Evolutionary conservation across 495 filamentous ascomycete species (phyloP), one percentile per base, ranked within the genome.

Genomic region (Podospora pseudocomata): DNA sequence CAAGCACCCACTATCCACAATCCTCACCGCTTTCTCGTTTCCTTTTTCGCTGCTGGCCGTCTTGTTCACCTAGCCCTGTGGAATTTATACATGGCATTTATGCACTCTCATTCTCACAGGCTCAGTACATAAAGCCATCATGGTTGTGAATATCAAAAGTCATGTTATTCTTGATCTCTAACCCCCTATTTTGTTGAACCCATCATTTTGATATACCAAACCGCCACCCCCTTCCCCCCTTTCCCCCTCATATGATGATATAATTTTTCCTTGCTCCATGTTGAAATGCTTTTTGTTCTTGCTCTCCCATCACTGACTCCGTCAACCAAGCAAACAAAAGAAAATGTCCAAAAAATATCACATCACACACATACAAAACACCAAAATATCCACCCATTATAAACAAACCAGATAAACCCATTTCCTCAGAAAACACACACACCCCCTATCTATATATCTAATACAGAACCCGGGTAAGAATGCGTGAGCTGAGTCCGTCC

Each of bases 401-500:
- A 32, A 5, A 7, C 4, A 32, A 32, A 4, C 30, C 30, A 32
- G 30, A 32, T 7, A 32, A 32, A 4, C 30, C 30, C 30, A 0
- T 64, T 39, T 54, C 20, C 26, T 58, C 27, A 59, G 23, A 23
- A 57, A 53, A n/a, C 18, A 23, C 23, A 23, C 23, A 23, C 56
- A 30, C 54, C 39, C n/a, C 3, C 0, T 20, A 26, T 49, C 44
- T 32, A 20, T 55, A n/a, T 1, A n/a, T 74, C 85, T 86, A 98
- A 78, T 97, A 98, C 62, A 98, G 80, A 61, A 98, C 85, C 64
- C 94, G 87, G 30, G 93, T 96, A 82, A 93, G 83, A 65, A 98
- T 95, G 67, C 92, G 89, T 77, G 91, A 93, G 77, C 83, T 87
- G 70, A 97, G 82, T 65, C 83, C 85, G 74, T 98, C 94, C 57